These are phyloP conservation scores for Rhizophagus sp. DNA, from an alignment of 192 early-diverging fungal genomes.

Conservation along the genomic window DNA sequence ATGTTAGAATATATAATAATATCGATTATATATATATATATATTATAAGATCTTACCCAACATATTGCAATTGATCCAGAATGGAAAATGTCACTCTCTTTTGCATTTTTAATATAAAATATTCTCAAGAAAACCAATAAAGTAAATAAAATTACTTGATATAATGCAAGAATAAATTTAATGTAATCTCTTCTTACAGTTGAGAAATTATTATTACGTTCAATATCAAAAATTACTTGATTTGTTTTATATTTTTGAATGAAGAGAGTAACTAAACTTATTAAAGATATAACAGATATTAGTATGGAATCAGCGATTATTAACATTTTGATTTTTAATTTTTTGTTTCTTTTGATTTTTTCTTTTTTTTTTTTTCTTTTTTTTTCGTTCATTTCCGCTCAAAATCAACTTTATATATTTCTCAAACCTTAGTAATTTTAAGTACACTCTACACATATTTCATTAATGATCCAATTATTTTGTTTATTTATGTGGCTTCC, in stretches of 20 bases:
- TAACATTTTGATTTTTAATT: not conserved
- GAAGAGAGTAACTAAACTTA: too few species aligned
- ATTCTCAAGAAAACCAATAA: not conserved
- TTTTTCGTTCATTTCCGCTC: too few species aligned
- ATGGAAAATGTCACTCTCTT: not conserved
- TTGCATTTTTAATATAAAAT: not conserved
- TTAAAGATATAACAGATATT: too few species aligned
- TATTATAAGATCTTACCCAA: slow-evolving; percentile 6
- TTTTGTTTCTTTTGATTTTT: not conserved
- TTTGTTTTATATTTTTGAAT: not conserved
- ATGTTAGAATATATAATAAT: not conserved
- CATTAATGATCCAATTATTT: too few species aligned
- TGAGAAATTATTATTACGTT: not conserved
- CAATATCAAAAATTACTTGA: not conserved
- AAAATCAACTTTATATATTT: too few species aligned
- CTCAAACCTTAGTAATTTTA: too few species aligned
- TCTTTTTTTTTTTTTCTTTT: too few species aligned
- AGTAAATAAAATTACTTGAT: not conserved
- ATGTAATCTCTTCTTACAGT: not conserved
- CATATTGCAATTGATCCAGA: slow-evolving; percentile 1
- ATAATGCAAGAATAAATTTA: not conserved
- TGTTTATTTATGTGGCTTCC: too few species aligned
- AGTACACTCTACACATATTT: too few species aligned
- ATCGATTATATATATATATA: not conserved
- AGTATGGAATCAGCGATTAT: not conserved